Conservation (phyloP, 768 basidiomycete species). For the Cystofilobasidium bisporidii region DNA sequence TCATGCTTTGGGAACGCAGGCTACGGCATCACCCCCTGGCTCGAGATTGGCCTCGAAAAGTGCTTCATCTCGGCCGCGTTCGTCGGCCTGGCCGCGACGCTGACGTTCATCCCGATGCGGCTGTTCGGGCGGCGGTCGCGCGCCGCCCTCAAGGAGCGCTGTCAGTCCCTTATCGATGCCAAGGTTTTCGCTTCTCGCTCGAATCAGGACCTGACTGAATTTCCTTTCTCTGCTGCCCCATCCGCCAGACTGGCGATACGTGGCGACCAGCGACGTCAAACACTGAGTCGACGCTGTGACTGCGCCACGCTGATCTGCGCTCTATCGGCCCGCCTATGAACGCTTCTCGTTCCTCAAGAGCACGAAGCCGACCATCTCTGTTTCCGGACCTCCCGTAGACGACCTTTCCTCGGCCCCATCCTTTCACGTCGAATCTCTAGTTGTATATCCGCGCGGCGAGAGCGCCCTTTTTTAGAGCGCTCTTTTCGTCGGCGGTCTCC, state of each 20-base stretch:
- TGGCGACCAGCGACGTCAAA: not conserved
- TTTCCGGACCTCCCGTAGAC: no score
- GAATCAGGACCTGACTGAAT: not conserved
- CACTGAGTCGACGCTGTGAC: no score
- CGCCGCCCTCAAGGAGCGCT: not conserved
- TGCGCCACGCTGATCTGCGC: no score
- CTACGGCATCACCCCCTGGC: slow-evolving; percentile 9
- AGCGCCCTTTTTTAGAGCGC: no score
- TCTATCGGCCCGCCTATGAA: no score
- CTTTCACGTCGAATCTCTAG: no score
- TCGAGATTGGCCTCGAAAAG: not conserved
- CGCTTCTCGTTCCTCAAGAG: no score
- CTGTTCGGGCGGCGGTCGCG: not conserved
- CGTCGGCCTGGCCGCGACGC: not conserved
- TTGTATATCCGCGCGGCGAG: no score
- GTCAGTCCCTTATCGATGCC: not conserved
- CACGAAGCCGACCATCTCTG: no score
- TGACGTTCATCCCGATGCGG: not conserved
- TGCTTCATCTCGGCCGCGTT: slow-evolving; percentile 4
- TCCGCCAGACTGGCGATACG: not conserved
- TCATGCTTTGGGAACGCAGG: not conserved
- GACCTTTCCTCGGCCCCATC: no score
- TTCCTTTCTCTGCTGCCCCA: not conserved
- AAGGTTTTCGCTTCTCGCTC: not conserved
- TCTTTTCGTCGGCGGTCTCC: no score